Conservation (phyloP, 306 rosid genomes). For the Hippophae rhamnoides region DNA sequence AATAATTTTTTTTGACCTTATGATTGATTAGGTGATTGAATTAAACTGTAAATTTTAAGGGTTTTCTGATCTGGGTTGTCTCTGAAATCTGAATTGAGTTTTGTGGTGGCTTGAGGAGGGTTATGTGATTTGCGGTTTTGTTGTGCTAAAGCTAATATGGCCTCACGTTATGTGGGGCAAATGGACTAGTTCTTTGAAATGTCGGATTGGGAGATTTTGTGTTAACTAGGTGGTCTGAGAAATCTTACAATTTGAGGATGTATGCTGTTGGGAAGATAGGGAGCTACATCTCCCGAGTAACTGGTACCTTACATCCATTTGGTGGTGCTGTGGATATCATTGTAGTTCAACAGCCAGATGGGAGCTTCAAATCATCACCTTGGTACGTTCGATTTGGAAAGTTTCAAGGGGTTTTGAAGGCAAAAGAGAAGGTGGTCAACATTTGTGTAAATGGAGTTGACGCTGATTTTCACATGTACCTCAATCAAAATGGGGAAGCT, state of each 20-base stretch:
- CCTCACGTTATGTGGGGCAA: constrained; percentile 16
- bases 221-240: constrained; percentile 8
- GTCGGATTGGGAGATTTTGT: constrained; percentile 13
- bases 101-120: background rate
- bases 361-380: constrained; percentile 76
- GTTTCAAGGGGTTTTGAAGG: constrained; percentile 83
- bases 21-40: constrained; percentile 1
- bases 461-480: constrained; percentile 59
- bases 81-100: constrained; percentile 2
- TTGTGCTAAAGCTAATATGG: background rate
- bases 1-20: background rate
- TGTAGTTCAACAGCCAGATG: constrained; percentile 76
- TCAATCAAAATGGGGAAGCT: constrained; percentile 78
- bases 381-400: constrained; percentile 92
- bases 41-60: constrained; percentile 2
- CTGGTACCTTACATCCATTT: constrained; percentile 75
- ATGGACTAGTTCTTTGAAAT: background rate
- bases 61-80: constrained; percentile 16
- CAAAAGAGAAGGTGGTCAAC: constrained; percentile 56
- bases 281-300: constrained; percentile 40
- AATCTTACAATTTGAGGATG: constrained; percentile 38
- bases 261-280: constrained; percentile 81
- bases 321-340: constrained; percentile 97
- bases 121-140: background rate
- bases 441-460: constrained; percentile 63